Evolutionary conservation across 495 filamentous ascomycete species (phyloP).

Genomic region (Bacidia rubella): DNA sequence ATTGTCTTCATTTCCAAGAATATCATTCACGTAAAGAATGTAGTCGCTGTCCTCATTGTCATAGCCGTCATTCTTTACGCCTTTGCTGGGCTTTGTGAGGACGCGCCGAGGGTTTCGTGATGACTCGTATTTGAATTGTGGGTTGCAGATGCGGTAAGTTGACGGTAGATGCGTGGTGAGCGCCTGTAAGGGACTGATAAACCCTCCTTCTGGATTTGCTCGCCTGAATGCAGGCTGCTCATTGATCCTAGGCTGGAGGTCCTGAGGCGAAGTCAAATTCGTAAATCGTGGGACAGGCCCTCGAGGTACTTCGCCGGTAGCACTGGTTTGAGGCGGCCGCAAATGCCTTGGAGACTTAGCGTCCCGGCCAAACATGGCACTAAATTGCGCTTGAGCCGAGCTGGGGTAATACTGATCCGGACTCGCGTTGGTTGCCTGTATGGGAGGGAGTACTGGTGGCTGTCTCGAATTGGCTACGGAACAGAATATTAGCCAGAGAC

Average conservation of each 20-base stretch:
- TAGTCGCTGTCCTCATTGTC: conserved; percentile 99
- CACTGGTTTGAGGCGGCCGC: conserved; percentile 32
- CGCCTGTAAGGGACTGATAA: conserved; percentile 96
- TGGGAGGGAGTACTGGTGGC: conserved; percentile 47
- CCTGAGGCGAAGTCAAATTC: conserved; percentile 54
- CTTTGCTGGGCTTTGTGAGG: conserved; percentile 98
- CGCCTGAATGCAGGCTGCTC: conserved; percentile 78
- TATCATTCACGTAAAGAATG: conserved; percentile 98
- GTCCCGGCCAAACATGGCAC: conserved; percentile 58
- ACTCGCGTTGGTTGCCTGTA: conserved; percentile 50
- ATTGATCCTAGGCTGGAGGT: conserved; percentile 74
- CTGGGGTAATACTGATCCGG: conserved; percentile 56
- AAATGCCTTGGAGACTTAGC: conserved; percentile 55
- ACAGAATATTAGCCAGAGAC: background rate
- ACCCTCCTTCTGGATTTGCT: conserved; percentile 94
- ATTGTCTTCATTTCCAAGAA: conserved; percentile 92
- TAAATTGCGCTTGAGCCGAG: conserved; percentile 53
- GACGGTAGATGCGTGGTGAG: conserved; percentile 85
- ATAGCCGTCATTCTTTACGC: conserved; percentile 95
- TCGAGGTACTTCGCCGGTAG: conserved; percentile 35
- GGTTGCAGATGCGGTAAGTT: conserved; percentile 97
- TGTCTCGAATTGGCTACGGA: conserved; percentile 37
- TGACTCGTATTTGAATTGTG: conserved; percentile 96
- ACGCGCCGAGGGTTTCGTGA: conserved; percentile 95
- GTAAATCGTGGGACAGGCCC: conserved; percentile 80